Conservation (phyloP, 1,139 yeast genomes). For the Candida sojae region DNA sequence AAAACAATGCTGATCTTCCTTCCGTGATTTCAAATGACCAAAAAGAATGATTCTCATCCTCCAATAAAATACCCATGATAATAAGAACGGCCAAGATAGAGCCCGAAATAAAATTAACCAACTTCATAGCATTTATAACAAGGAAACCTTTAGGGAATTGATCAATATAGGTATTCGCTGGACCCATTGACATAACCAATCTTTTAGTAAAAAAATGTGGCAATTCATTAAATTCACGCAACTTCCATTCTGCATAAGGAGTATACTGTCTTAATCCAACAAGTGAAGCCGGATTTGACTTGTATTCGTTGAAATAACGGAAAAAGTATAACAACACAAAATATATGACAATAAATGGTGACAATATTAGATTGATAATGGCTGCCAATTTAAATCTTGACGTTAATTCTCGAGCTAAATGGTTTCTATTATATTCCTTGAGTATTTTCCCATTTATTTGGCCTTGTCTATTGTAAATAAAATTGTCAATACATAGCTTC, state of each 20-base stretch:
- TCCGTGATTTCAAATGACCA: conserved; percentile 85
- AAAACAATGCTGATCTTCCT: conserved; percentile 80
- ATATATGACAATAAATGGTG: conserved; percentile 85
- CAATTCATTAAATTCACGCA: conserved; percentile 90
- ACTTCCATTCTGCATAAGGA: conserved; percentile 93
- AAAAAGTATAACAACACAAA: conserved; percentile 82
- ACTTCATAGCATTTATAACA: conserved; percentile 52
- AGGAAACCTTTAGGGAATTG: conserved; percentile 87
- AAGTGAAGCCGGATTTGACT: conserved; percentile 81
- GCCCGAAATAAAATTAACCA: conserved; percentile 79
- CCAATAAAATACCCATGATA: conserved; percentile 72
- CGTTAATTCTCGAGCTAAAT: conserved; percentile 66
- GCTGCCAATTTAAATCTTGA: conserved; percentile 89
- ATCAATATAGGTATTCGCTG: conserved; percentile 81
- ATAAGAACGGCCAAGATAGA: conserved; percentile 89
- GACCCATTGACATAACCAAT: conserved; percentile 70
- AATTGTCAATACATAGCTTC: conserved; percentile 83
- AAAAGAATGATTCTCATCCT: conserved; percentile 78
- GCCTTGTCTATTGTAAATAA: conserved; percentile 80
- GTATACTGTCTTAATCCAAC: conserved; percentile 84
- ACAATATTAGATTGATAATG: conserved; percentile 71
- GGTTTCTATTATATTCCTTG: conserved; percentile 69
- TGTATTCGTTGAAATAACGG: conserved; percentile 89
- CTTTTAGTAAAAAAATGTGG: conserved; percentile 85
- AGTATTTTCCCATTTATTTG: conserved; percentile 76